phyloP scores from a whole-genome alignment of 345 rosid genomes.

The Luvunga scandens region DNA sequence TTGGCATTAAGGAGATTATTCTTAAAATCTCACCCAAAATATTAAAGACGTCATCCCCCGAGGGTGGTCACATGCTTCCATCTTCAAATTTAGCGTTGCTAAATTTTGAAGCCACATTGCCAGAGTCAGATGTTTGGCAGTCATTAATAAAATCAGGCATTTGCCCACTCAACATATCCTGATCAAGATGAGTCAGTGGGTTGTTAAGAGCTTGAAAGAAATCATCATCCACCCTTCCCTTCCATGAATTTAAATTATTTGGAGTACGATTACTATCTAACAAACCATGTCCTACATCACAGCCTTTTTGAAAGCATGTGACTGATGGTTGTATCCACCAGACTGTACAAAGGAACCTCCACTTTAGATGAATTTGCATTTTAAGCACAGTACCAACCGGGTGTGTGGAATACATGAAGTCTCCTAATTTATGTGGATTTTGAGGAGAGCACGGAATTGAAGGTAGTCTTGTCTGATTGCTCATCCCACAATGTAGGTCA shows the following conservation, averaged over 20 bases:
- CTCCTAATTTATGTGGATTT: constrained; percentile 14
- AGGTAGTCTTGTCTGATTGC: neutral
- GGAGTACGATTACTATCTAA: constrained; percentile 17
- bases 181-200: constrained; percentile 20
- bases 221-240: constrained; percentile 28
- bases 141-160: constrained; percentile 13
- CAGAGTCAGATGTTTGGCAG: constrained; percentile 27
- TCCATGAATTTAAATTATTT: constrained; percentile 25
- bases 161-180: constrained; percentile 19
- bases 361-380: constrained; percentile 30
- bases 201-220: constrained; percentile 29
- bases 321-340: constrained; percentile 23
- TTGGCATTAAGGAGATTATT: constrained; percentile 41
- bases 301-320: constrained; percentile 26
- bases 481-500: too few species aligned
- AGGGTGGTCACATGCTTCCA: constrained; percentile 33
- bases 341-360: constrained; percentile 26
- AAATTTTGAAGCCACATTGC: constrained; percentile 20
- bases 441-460: constrained; percentile 14
- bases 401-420: constrained; percentile 9
- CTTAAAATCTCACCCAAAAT: constrained; percentile 75
- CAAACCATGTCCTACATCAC: constrained; percentile 13
- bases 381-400: constrained; percentile 10
- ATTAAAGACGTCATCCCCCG: constrained; percentile 77
- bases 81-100: constrained; percentile 28